These are phyloP conservation scores for Auricularia heimuer DNA, from an alignment of 768 basidiomycete genomes.

Conservation along the genomic window DNA sequence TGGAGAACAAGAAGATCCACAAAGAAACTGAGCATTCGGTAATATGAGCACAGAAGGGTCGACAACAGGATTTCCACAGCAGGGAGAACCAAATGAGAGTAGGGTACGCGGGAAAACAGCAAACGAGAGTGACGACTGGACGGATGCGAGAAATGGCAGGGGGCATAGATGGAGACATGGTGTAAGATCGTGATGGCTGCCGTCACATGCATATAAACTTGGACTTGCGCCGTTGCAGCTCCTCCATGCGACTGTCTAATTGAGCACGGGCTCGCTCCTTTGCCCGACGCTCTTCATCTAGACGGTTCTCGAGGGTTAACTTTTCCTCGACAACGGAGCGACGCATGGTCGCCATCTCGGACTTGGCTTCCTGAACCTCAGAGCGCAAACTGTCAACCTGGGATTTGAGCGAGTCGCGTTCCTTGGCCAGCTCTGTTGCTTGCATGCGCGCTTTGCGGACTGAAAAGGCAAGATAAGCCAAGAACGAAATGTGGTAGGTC, in stretches of 20 bases:
- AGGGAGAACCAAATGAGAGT: background rate
- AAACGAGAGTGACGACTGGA: background rate
- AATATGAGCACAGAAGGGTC: background rate
- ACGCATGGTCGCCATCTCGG: slow-evolving; percentile 68
- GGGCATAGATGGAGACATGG: background rate
- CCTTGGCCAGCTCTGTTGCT: slow-evolving; percentile 78
- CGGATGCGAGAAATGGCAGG: background rate
- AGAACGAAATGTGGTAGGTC: slow-evolving; percentile 3
- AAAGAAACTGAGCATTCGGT: background rate
- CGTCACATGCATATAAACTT: slow-evolving; percentile 82
- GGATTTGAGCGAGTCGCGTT: slow-evolving; percentile 63
- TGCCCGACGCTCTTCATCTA: slow-evolving; percentile 81
- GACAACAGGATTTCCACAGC: background rate
- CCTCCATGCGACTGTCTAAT: slow-evolving; percentile 81
- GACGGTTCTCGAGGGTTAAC: slow-evolving; percentile 68
- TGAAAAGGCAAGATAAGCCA: slow-evolving; percentile 20
- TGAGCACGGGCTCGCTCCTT: slow-evolving; percentile 84
- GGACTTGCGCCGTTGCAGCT: slow-evolving; percentile 73
- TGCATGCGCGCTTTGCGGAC: slow-evolving; percentile 93
- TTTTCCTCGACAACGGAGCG: slow-evolving; percentile 82
- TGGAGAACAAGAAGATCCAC: background rate
- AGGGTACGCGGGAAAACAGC: background rate
- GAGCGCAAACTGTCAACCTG: slow-evolving; percentile 59
- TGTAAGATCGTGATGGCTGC: background rate
- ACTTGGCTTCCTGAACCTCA: slow-evolving; percentile 69